A percentile compares a stretch with the other conserved stretches of the same genome.
Evolutionary conservation across 345 rosid species (phyloP).

Genomic region (Eucalyptus caleyi): DNA sequence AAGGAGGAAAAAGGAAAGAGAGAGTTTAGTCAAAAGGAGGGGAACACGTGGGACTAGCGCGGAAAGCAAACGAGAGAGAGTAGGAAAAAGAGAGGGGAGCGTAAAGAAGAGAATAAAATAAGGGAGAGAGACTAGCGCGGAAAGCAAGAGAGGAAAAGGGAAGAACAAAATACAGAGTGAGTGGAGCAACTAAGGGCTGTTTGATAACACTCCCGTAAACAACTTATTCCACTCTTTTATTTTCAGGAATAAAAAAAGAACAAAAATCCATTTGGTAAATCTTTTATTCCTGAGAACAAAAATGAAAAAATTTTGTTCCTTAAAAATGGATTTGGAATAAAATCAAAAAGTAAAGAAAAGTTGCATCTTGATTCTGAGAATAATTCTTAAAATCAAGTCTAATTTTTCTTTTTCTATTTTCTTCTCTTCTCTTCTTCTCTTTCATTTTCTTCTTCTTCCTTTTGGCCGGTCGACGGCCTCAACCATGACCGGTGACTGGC

Average conservation of each 20-base stretch:
- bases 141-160: no score
- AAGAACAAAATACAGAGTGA: no score
- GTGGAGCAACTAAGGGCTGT: fast-evolving
- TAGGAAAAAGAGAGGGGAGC: no score
- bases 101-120: no score
- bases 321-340: fast-evolving
- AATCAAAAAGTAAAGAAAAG: fast-evolving
- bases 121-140: no score
- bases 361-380: fast-evolving
- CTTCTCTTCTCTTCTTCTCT: no score
- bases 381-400: no score
- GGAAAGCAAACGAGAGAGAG: no score
- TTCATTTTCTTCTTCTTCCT: no score
- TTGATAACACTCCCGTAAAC: fast-evolving
- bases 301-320: fast-evolving
- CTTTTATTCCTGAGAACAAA: fast-evolving
- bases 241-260: fast-evolving
- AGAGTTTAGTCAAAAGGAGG: no score
- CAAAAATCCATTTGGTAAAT: fast-evolving
- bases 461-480: fast-evolving
- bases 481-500: fast-evolving
- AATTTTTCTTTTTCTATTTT: no score
- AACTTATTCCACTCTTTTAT: fast-evolving
- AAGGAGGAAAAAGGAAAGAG: fast-evolving
- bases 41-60: no score